Evolutionary conservation across 129 eudicot genomes (phyloP).

Genomic region (Solidago caesia): DNA sequence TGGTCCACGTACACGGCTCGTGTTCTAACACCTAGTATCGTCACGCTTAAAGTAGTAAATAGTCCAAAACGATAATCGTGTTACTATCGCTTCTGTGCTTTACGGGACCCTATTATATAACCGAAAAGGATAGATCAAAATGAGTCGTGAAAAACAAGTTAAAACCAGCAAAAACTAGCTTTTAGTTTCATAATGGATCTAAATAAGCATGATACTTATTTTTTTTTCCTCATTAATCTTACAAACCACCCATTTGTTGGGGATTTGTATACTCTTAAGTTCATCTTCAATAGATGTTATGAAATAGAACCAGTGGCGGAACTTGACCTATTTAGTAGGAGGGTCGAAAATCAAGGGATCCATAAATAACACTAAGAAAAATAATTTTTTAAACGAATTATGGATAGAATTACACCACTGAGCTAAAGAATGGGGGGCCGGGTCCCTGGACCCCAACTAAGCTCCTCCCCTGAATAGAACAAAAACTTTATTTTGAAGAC

Average conservation of each 20-base stretch:
- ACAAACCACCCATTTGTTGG: no score
- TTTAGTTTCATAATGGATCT: neutral
- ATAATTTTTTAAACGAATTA: neutral
- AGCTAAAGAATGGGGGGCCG: no score
- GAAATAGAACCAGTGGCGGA: no score
- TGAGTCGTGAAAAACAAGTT: neutral
- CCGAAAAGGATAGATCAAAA: neutral
- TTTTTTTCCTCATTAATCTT: no score
- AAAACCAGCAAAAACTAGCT: neutral
- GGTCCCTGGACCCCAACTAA: no score
- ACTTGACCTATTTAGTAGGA: no score
- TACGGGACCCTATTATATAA: neutral
- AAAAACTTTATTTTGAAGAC: no score
- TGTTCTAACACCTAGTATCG: neutral
- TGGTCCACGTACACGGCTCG: neutral
- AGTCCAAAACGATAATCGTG: neutral
- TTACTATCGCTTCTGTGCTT: neutral
- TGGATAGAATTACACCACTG: no score
- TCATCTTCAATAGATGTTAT: no score
- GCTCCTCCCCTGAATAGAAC: no score
- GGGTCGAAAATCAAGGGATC: neutral
- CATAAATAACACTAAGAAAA: neutral
- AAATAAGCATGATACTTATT: neutral
- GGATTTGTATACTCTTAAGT: no score
- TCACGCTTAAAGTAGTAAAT: neutral